A percentile compares a stretch with the other conserved stretches of the same genome.
Evolutionary conservation across 2,329 filamentous ascomycete genomes (phyloP).

Genomic region (Epichloe scottii): DNA sequence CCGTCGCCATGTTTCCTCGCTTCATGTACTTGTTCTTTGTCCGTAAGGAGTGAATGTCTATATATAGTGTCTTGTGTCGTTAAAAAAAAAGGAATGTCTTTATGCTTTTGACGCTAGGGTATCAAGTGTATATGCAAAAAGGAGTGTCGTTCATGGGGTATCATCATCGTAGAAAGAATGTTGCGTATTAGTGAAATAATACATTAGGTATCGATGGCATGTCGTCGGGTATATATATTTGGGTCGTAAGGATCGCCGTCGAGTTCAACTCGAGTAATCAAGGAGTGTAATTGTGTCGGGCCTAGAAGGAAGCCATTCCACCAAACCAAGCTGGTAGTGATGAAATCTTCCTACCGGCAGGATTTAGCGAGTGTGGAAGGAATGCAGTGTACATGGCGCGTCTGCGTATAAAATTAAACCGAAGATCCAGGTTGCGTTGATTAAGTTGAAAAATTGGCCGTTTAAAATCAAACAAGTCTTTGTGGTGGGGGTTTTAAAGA

Average conservation of each 20-base stretch:
- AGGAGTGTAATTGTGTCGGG: not conserved
- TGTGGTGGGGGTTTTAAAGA: no score
- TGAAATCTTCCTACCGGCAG: not conserved
- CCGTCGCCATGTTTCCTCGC: conserved; percentile 6
- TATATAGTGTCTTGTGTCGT: conserved; percentile 11
- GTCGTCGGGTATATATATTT: not conserved
- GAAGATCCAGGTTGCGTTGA: no score
- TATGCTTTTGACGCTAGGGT: conserved; percentile 19
- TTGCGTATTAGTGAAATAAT: conserved; percentile 17
- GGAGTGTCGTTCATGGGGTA: conserved; percentile 3
- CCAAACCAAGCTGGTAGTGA: not conserved
- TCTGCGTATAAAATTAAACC: conserved; percentile 14
- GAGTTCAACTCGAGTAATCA: conserved; percentile 16
- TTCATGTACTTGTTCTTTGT: conserved; percentile 2
- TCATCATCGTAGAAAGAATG: conserved; percentile 26
- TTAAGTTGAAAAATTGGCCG: no score
- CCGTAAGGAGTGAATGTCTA: conserved; percentile 9
- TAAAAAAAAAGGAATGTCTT: conserved; percentile 28
- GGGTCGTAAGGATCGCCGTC: conserved; percentile 18
- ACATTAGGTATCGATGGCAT: conserved; percentile 14
- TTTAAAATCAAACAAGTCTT: no score
- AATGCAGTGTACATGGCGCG: conserved; percentile 25
- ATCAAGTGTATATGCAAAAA: conserved; percentile 1
- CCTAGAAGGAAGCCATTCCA: not conserved
- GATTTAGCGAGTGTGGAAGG: conserved; percentile 24